A percentile compares a stretch with the other conserved stretches of the same genome.
Conservation (phyloP, 2,329 filamentous ascomycete species). For the Podosphaera fusca region DNA sequence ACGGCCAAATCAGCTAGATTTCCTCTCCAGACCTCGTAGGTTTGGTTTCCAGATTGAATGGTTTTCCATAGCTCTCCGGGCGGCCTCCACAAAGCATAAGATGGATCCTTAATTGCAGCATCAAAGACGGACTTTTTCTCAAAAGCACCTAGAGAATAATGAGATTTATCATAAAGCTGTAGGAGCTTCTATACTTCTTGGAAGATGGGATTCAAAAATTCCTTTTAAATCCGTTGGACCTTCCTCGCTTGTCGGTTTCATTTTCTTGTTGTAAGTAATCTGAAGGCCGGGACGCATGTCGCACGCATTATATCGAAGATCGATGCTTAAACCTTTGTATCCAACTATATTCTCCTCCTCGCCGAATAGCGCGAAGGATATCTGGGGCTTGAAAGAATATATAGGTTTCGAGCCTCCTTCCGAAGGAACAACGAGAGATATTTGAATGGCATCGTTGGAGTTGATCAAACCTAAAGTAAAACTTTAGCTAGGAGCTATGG, state of each 20-base stretch:
- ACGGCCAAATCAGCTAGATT: conserved; percentile 47
- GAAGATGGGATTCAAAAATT: conserved; percentile 33
- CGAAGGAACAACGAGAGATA: conserved; percentile 32
- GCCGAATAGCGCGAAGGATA: conserved; percentile 81
- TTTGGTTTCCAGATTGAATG: conserved; percentile 35
- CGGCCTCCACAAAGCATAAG: conserved; percentile 34
- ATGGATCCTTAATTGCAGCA: conserved; percentile 23
- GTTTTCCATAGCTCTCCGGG: conserved; percentile 49
- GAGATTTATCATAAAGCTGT: neutral
- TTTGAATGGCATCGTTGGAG: conserved; percentile 29
- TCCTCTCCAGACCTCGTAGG: conserved; percentile 70
- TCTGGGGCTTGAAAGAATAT: conserved; percentile 56
- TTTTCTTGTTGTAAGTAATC: conserved; percentile 48
- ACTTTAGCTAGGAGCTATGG: neutral
- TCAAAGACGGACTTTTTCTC: conserved; percentile 38
- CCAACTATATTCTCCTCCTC: conserved; percentile 85
- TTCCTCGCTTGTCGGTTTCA: conserved; percentile 42
- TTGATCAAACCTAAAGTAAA: conserved; percentile 12
- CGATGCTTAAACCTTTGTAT: conserved; percentile 60
- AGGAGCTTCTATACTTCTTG: conserved; percentile 27
- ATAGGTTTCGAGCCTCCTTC: conserved; percentile 29
- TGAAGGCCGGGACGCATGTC: conserved; percentile 61
- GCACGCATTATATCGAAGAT: conserved; percentile 39
- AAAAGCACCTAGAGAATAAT: conserved; percentile 34
- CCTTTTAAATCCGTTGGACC: conserved; percentile 45